phyloP scores from a whole-genome alignment of 2,329 filamentous ascomycete species.

The Alternaria solani region DNA sequence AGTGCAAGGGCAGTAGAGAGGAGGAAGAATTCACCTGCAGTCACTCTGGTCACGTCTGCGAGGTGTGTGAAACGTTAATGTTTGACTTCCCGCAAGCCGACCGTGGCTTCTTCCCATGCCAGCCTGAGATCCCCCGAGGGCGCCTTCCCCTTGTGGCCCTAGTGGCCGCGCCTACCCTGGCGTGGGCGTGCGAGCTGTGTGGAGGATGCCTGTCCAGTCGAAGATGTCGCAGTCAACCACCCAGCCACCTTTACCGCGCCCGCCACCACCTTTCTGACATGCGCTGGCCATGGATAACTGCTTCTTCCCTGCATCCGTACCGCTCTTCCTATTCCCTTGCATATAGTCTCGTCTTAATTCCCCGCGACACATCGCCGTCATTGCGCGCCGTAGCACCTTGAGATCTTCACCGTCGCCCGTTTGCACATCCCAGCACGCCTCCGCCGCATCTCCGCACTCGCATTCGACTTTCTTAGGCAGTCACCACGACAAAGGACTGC shows the following conservation, averaged over 20 bases:
- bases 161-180: constrained; percentile 9
- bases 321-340: constrained; percentile 27
- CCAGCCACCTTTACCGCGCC: constrained; percentile 19
- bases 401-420: constrained; percentile 12
- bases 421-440: constrained; percentile 13
- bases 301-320: constrained; percentile 14
- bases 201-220: constrained; percentile 9
- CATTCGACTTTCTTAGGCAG: constrained; percentile 28
- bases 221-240: constrained; percentile 1
- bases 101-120: constrained; percentile 5
- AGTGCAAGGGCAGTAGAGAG: background rate
- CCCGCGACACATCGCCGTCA: constrained; percentile 13
- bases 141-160: constrained; percentile 9
- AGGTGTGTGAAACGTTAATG: constrained; percentile 12
- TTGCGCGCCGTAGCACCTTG: constrained; percentile 12
- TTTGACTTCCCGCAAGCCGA: constrained; percentile 6
- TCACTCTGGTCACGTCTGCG: background rate
- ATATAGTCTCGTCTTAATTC: constrained; percentile 25
- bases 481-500: constrained; percentile 28
- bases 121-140: background rate
- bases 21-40: constrained; percentile 2
- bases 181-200: constrained; percentile 1
- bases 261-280: constrained; percentile 26
- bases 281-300: constrained; percentile 31
- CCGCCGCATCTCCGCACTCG: constrained; percentile 19